A percentile compares a stretch with the other conserved stretches of the same genome.
Evolutionary conservation across 805 yeast species (phyloP).

Genomic region (Clavispora asparagi): DNA sequence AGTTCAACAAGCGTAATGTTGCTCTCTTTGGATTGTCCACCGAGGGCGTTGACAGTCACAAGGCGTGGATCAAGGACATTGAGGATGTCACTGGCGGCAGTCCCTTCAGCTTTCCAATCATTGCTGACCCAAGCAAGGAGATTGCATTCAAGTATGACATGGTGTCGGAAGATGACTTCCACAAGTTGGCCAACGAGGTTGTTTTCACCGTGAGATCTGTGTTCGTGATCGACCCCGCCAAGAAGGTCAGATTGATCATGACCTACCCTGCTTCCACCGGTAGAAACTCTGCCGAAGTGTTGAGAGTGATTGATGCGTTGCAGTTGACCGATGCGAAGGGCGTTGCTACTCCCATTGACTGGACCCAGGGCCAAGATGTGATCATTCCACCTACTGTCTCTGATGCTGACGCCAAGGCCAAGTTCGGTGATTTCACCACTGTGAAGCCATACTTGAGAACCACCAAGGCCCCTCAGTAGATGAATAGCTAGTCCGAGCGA

Average conservation of each 20-base stretch:
- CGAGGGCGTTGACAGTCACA: constrained; percentile 57
- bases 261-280: constrained; percentile 74
- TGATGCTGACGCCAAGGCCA: constrained; percentile 52
- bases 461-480: constrained; percentile 31
- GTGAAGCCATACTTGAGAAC: constrained; percentile 62
- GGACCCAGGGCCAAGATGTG: constrained; percentile 72
- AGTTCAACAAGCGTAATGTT: constrained; percentile 59
- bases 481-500: background rate
- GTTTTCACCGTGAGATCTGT: constrained; percentile 69
- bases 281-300: constrained; percentile 69
- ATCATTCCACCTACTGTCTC: constrained; percentile 64
- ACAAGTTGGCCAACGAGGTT: constrained; percentile 58
- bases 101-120: constrained; percentile 56
- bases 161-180: constrained; percentile 67
- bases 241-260: constrained; percentile 56
- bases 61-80: constrained; percentile 66
- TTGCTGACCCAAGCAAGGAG: constrained; percentile 60
- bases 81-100: constrained; percentile 56
- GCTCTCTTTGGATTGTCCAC: constrained; percentile 67
- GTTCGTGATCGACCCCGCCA: constrained; percentile 63
- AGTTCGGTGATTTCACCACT: constrained; percentile 57
- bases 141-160: constrained; percentile 61
- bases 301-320: constrained; percentile 65
- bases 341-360: constrained; percentile 65
- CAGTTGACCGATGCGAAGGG: constrained; percentile 59